Evolutionary conservation across 768 basidiomycete genomes (phyloP).

Genomic region (Tremella yokohamensis): DNA sequence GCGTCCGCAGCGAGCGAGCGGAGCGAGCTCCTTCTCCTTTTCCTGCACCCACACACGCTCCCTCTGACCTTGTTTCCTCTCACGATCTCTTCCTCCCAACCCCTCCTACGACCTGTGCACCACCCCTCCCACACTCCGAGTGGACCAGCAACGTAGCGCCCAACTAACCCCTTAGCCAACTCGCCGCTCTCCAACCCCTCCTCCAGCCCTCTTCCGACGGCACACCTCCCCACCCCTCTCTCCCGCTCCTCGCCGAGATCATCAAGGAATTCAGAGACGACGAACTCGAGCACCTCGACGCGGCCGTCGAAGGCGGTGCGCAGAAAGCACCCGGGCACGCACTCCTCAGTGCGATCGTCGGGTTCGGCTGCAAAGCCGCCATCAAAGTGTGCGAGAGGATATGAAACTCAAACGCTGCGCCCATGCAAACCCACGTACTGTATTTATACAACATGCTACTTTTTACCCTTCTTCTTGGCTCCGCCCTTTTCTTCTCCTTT

Average conservation of each 20-base stretch:
- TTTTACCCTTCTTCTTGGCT: conserved; percentile 51
- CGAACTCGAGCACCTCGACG: conserved; percentile 89
- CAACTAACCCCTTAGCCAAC: too few species aligned
- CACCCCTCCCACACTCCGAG: too few species aligned
- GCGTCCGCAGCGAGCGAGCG: conserved; percentile 51
- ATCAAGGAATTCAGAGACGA: conserved; percentile 86
- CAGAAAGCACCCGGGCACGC: conserved; percentile 91
- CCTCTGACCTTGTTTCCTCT: not conserved
- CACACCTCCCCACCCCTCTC: conserved; percentile 63
- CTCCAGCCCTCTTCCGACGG: conserved; percentile 15
- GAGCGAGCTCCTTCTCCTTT: not conserved
- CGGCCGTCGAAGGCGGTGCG: conserved; percentile 78
- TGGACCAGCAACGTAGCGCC: too few species aligned
- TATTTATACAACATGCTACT: conserved; percentile 16
- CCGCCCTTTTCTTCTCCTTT: conserved; percentile 55
- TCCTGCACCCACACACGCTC: not conserved
- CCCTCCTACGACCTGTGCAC: too few species aligned
- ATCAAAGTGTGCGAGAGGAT: conserved; percentile 84
- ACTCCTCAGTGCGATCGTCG: conserved; percentile 77
- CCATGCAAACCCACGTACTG: not conserved
- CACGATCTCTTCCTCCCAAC: not conserved
- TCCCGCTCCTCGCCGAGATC: conserved; percentile 67
- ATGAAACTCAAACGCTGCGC: conserved; percentile 43
- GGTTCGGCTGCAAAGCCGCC: conserved; percentile 79
- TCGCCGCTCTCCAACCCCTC: conserved; percentile 57